A percentile compares a stretch with the other conserved stretches of the same genome.
Evolutionary conservation across 371 early-diverging fungal species (phyloP).

Genomic region (Saksenaea vasiformis): DNA sequence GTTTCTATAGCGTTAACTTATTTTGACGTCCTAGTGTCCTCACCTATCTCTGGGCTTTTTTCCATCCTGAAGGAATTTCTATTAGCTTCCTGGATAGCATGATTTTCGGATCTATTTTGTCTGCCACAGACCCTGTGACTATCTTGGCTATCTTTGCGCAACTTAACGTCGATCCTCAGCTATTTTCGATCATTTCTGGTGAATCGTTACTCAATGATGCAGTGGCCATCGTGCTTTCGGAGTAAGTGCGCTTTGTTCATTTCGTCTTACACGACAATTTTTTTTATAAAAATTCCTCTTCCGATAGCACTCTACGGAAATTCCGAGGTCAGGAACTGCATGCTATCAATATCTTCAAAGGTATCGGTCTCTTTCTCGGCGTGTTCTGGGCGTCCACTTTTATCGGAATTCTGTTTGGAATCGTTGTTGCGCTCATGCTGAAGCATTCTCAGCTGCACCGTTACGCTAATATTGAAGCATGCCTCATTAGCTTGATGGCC

Average conservation of each 20-base stretch:
- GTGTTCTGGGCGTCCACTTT: slow-evolving; percentile 83
- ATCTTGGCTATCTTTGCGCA: slow-evolving; percentile 92
- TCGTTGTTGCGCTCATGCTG: slow-evolving; percentile 77
- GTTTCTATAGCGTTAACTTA: neutral
- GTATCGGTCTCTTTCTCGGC: slow-evolving; percentile 74
- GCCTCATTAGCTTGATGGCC: slow-evolving; percentile 82
- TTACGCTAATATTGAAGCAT: slow-evolving; percentile 82
- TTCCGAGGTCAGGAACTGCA: slow-evolving; percentile 81
- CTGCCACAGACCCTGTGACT: slow-evolving; percentile 96
- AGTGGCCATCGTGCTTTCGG: slow-evolving; percentile 92
- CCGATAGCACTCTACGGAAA: slow-evolving; percentile 70
- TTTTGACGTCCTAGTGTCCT: slow-evolving; percentile 43
- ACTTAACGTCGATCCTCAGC: slow-evolving; percentile 86
- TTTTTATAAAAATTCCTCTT: neutral
- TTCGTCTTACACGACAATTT: neutral
- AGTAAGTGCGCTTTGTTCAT: slow-evolving; percentile 44
- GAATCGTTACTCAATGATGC: slow-evolving; percentile 95
- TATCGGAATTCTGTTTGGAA: slow-evolving; percentile 80
- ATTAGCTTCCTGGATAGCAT: slow-evolving; percentile 87
- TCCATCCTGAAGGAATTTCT: slow-evolving; percentile 66
- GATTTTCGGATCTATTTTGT: slow-evolving; percentile 90
- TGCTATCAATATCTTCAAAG: slow-evolving; percentile 67
- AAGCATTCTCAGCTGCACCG: slow-evolving; percentile 79
- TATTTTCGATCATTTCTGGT: slow-evolving; percentile 94
- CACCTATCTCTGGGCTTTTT: slow-evolving; percentile 68